These are phyloP conservation scores for Quercus phellos DNA, from an alignment of 331 rosid genomes.

Conservation along the genomic window DNA sequence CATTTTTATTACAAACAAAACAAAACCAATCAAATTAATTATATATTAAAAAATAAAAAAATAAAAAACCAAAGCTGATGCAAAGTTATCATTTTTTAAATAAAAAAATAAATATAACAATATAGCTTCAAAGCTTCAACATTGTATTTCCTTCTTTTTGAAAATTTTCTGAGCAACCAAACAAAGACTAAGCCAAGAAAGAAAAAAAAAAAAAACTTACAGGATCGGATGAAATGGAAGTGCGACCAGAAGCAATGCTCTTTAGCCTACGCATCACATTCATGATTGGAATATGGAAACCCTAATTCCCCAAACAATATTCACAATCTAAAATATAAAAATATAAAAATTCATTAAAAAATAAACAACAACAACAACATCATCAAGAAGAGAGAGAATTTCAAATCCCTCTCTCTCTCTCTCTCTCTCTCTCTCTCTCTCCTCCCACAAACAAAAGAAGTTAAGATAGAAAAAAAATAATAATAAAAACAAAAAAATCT, in stretches of 20 bases:
- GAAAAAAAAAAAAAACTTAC: constrained; percentile 35
- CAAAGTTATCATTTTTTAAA: too few relatives aligned
- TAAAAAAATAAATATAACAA: too few relatives aligned
- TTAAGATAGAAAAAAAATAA: constrained; percentile 1
- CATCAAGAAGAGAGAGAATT: constrained; percentile 20
- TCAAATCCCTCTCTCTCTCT: constrained; percentile 11
- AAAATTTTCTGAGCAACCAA: constrained; percentile 14
- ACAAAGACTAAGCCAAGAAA: background rate
- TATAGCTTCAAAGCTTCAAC: background rate
- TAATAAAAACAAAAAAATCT: constrained; percentile 3
- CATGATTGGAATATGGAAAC: constrained; percentile 32
- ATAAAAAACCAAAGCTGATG: background rate
- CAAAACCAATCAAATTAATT: background rate
- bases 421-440: constrained; percentile 14
- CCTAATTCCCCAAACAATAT: constrained; percentile 9
- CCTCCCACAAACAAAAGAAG: background rate
- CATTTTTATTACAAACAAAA: background rate
- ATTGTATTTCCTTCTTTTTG: background rate
- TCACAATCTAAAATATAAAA: constrained; percentile 37
- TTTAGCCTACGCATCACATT: constrained; percentile 97
- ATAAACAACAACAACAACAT: background rate
- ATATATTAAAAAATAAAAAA: background rate
- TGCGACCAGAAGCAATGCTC: constrained; percentile 96
- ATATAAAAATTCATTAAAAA: background rate
- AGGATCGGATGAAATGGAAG: constrained; percentile 87